Evolutionary conservation across 345 rosid species (phyloP).

Genomic region (Theobroma cacao): DNA sequence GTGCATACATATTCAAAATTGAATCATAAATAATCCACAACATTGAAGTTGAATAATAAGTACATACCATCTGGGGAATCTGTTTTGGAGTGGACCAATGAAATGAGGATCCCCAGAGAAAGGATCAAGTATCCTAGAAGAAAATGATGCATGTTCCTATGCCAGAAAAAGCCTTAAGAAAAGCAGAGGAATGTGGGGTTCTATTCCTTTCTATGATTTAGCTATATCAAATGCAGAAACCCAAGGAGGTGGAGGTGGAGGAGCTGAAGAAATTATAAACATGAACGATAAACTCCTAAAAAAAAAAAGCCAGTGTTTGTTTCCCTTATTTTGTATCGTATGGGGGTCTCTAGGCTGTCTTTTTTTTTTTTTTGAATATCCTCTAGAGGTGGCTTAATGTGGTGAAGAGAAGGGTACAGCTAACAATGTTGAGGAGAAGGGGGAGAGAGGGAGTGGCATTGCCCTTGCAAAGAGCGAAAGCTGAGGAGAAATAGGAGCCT

Average conservation of each 20-base stretch:
- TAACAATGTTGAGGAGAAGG: conserved; percentile 13
- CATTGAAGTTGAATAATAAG: neutral
- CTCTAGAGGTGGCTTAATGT: conserved; percentile 27
- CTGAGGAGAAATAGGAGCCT: conserved; percentile 33
- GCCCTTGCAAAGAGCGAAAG: conserved; percentile 20
- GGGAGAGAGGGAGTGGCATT: conserved; percentile 7
- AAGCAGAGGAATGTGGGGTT: neutral
- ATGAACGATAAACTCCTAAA: conserved; percentile 15
- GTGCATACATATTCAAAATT: neutral
- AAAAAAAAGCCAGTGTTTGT: conserved; percentile 18
- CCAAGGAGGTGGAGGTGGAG: conserved; percentile 21
- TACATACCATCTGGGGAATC: conserved; percentile 51
- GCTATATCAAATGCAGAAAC: conserved; percentile 29
- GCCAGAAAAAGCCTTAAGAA: neutral
- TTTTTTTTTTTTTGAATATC: neutral
- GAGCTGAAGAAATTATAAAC: conserved; percentile 13
- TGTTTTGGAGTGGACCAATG: conserved; percentile 48
- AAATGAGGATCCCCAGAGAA: conserved; percentile 33
- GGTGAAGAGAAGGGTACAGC: conserved; percentile 27
- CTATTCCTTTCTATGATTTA: neutral
- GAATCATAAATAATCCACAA: neutral
- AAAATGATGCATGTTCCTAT: conserved; percentile 11
- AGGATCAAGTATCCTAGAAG: conserved; percentile 25
- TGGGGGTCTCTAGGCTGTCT: neutral
- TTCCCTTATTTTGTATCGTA: neutral